These are phyloP conservation scores for Lasiodiplodia gonubiensis DNA, from an alignment of 2,329 filamentous ascomycete genomes.

Conservation along the genomic window DNA sequence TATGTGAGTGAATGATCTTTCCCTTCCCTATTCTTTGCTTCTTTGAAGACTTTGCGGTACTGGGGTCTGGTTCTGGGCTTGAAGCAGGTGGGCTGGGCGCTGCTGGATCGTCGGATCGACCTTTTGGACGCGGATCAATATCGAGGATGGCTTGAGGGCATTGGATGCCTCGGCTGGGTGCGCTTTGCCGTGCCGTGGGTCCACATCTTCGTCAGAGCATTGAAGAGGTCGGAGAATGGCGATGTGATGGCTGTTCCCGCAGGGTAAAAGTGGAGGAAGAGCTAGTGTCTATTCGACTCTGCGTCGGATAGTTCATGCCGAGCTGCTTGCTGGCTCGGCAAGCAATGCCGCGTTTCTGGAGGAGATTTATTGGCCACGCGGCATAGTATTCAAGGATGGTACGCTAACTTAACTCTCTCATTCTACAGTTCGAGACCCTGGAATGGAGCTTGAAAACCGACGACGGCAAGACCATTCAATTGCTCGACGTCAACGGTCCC, in stretches of 20 bases:
- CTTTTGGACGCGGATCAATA: not conserved
- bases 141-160: too few species aligned
- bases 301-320: not conserved
- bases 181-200: not conserved
- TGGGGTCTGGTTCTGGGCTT: not conserved
- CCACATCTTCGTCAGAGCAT: not conserved
- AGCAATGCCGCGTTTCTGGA: conserved; percentile 2
- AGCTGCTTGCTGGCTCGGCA: not conserved
- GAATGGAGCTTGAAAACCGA: conserved; percentile 84
- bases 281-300: not conserved
- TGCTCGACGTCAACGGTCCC: conserved; percentile 68
- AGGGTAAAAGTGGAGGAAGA: not conserved
- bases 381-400: not conserved
- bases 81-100: not conserved
- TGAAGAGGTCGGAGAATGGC: not conserved
- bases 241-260: not conserved
- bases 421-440: conserved; percentile 76
- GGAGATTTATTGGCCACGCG: not conserved
- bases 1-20: conserved; percentile 51
- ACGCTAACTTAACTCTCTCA: conserved; percentile 1
- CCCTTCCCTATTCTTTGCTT: not conserved
- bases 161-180: not conserved
- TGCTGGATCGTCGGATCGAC: not conserved
- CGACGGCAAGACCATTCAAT: conserved; percentile 71
- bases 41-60: not conserved